Evolutionary conservation across 345 rosid species (phyloP), one percentile per base, ranked within the genome.

Genomic region (Rhizophora mangle): DNA sequence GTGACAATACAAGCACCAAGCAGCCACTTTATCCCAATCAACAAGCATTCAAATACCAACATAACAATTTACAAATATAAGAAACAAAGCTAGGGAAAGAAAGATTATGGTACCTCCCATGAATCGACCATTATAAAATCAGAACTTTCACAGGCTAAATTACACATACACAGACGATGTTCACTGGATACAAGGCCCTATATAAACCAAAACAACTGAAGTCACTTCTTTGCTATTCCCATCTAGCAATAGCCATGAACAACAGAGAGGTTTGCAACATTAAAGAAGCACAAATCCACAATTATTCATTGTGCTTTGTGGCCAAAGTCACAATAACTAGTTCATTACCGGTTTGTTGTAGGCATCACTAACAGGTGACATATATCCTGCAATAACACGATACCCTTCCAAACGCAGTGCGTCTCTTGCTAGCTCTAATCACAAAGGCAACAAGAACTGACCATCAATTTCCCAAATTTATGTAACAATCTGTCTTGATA

Each of bases 281-380:
- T 7, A 3, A 55, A 43, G 49, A 43, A 43, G 49, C 16, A 15
- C 49, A 43, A 43, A 4, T 8, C 29, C 30, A 2, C 29, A 55
- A 55, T 7, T 24, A 21, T 55, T 55, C 60, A 8, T 26, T 3
- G 1, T 26, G 60, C 7, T 11, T 26, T 22, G 15, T 55, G 24
- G 29, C 29, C 29, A 21, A 56, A 56, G 29, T 24, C 60, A 30
- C 11, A 51, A 8, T 30, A 37, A 56, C 18, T 56, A 8, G 30
- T 27, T 15, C 24, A 56, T 36, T 49, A 92, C 97, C 89, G 67
- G 70, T 74, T 96, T 96, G 72, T 84, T 80, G 85, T 90, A 95
- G 18, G 89, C 91, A 80, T 95, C 91, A 78, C 81, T 86, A n/a
- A 85, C 98, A 58, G 99, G 96, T 26, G 98, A 95, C 93, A 95